Conservation (phyloP, 805 yeast genomes). For the Zygotorulaspora chibaensis region DNA sequence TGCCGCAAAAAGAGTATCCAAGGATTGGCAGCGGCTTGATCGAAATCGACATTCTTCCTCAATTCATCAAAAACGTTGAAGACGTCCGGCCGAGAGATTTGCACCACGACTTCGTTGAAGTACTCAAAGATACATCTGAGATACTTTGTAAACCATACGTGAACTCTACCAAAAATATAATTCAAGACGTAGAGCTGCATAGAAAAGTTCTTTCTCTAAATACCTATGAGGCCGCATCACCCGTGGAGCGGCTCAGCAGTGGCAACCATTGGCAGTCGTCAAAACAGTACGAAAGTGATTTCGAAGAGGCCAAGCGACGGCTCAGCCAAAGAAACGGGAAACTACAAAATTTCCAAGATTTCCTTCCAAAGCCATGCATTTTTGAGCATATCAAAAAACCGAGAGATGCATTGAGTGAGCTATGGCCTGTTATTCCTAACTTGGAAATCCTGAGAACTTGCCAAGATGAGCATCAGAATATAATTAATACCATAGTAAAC, state of each 20-base stretch:
- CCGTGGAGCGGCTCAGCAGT: conserved; percentile 32
- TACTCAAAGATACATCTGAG: conserved; percentile 11
- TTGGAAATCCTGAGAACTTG: not conserved
- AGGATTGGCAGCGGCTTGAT: conserved; percentile 60
- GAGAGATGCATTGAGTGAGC: conserved; percentile 30
- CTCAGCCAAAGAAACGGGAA: conserved; percentile 13
- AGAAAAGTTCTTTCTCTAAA: conserved; percentile 41
- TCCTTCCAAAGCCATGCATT: conserved; percentile 23
- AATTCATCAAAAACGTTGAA: conserved; percentile 54
- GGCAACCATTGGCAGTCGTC: conserved; percentile 42
- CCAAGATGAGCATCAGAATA: not conserved
- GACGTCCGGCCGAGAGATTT: conserved; percentile 42
- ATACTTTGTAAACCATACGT: conserved; percentile 28
- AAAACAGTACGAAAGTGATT: conserved; percentile 26
- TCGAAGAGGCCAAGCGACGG: conserved; percentile 30
- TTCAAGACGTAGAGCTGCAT: conserved; percentile 54
- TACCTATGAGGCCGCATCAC: conserved; percentile 26
- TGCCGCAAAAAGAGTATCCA: conserved; percentile 28
- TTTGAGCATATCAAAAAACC: conserved; percentile 31
- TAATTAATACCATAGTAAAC: conserved; percentile 8
- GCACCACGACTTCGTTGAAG: conserved; percentile 49
- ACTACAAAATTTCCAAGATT: conserved; percentile 13
- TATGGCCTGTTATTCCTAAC: conserved; percentile 25
- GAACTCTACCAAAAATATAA: conserved; percentile 50
- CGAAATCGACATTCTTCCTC: conserved; percentile 68